Evolutionary conservation across 495 filamentous ascomycete species (phyloP).

Genomic region (Cryomyces antarcticus): DNA sequence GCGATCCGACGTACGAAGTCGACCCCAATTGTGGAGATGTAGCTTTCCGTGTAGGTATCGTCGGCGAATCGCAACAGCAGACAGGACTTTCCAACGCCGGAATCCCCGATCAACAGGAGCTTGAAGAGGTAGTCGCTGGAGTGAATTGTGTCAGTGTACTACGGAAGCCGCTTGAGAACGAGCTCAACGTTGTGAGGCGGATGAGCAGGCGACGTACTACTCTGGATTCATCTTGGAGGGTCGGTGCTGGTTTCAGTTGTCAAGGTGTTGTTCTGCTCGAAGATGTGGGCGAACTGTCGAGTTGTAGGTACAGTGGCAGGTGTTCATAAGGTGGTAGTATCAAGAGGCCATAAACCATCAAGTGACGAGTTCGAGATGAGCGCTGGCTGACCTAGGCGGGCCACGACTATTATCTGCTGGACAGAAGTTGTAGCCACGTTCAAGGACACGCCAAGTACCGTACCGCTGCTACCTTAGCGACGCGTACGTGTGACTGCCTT

Average conservation of each 20-base stretch:
- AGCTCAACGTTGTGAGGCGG: neutral
- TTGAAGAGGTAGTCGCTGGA: slow-evolving; percentile 99
- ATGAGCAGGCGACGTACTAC: slow-evolving; percentile 12
- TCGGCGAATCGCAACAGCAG: slow-evolving; percentile 93
- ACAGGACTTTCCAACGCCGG: slow-evolving; percentile 98
- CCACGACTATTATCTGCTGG: too few species aligned
- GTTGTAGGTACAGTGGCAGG: too few species aligned
- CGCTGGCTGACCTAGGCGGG: too few species aligned
- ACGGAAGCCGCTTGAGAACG: neutral
- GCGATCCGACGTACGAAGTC: slow-evolving; percentile 58
- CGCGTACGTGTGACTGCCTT: too few species aligned
- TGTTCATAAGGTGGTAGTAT: too few species aligned
- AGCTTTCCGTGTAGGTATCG: slow-evolving; percentile 99
- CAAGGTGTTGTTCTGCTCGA: too few species aligned
- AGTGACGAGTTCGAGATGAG: too few species aligned
- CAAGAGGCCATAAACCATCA: too few species aligned
- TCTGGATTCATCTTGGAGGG: slow-evolving; percentile 14
- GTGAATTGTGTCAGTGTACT: neutral
- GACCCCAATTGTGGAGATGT: slow-evolving; percentile 98
- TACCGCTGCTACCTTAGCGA: too few species aligned
- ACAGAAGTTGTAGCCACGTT: too few species aligned
- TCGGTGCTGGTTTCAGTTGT: neutral
- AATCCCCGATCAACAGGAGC: slow-evolving; percentile 98
- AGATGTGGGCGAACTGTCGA: too few species aligned
- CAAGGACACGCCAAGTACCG: too few species aligned